Base-by-base conservation (phyloP, 345 rosid genomes). In the Adansonia digitata region DNA sequence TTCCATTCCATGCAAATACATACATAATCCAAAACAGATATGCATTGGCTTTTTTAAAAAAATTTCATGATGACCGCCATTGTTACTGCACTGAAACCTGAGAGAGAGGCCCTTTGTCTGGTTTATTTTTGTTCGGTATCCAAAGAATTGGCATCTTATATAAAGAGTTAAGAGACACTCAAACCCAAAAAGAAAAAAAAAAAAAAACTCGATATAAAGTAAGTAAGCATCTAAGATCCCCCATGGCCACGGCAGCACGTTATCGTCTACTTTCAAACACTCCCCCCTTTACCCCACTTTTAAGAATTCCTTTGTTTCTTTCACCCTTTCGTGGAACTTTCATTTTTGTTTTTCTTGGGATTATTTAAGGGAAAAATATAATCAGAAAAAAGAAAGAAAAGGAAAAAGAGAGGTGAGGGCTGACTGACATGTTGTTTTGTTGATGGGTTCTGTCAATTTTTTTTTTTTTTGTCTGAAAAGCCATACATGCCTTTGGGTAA, bases 281-380 rank as follows among this genome's bases (percentile, higher is more conserved):
- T n/a, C n/a, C n/a, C n/a, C 39, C 27, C 74, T 66, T 67, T 65
- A 43, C 26, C 74, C 48, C 71, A 5, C 70, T 66, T 80, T 71
- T 15, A 53, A 63, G 79, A 22, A 29, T 82, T 79, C 79, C 77
- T 81, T 81, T 72, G 72, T 77, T 81, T 76, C 75, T 79, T 75
- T 81, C 73, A 29, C 34, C n/a, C n/a, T 61, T 80, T 76, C 80
- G 74, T 82, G 67, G 81, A 82, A 85, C 81, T 82, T 77, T 80
- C 88, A 84, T 71, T 82, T 84, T 84, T 80, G 84, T n/a, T 82
- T 78, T 73, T 69, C 27, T 75, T 72, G 56, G 48, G 43, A 29
- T 15, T 9, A 34, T 34, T 69, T n/a, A n/a, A n/a, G n/a, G n/a
- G n/a, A n/a, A n/a, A n/a, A n/a, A n/a, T n/a, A n/a, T n/a, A n/a